phyloP scores from a whole-genome alignment of 495 filamentous ascomycete genomes.

The Lentithecium fluviatile region DNA sequence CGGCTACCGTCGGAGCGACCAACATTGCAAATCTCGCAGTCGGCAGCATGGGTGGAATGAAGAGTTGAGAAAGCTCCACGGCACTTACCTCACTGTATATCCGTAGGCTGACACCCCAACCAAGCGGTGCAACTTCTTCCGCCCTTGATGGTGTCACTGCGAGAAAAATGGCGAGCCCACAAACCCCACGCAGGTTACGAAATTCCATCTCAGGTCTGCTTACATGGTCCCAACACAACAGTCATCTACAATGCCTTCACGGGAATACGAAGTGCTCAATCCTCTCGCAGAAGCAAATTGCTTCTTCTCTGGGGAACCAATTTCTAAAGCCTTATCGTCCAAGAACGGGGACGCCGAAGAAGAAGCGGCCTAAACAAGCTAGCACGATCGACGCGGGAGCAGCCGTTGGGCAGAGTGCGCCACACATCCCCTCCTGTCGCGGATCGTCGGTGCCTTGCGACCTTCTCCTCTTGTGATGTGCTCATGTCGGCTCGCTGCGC shows the following conservation, averaged over 20 bases:
- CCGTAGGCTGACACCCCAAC: too few relatives aligned
- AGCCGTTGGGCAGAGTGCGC: slow-evolving; percentile 1
- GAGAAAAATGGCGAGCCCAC: too few relatives aligned
- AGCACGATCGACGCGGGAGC: slow-evolving; percentile 23
- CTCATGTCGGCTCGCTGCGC: not conserved
- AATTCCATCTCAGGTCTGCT: not conserved
- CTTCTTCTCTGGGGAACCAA: too few relatives aligned
- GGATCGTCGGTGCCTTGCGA: not conserved
- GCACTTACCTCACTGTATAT: too few relatives aligned
- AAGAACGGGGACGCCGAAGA: not conserved
- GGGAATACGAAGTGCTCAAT: not conserved
- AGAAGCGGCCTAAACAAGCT: not conserved
- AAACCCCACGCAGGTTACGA: too few relatives aligned
- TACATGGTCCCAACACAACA: not conserved
- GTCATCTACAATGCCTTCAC: too few relatives aligned
- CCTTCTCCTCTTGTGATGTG: slow-evolving; percentile 5
- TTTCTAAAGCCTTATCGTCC: not conserved
- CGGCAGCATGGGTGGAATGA: too few relatives aligned
- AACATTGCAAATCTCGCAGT: too few relatives aligned
- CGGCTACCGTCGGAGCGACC: not conserved
- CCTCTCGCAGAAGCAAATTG: too few relatives aligned
- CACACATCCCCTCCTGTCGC: slow-evolving; percentile 4
- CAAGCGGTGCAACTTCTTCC: too few relatives aligned
- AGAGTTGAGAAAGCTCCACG: too few relatives aligned
- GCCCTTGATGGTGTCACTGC: too few relatives aligned